Evolutionary conservation across 2,329 filamentous ascomycete species (phyloP).

Genomic region (Bisporella sp.): DNA sequence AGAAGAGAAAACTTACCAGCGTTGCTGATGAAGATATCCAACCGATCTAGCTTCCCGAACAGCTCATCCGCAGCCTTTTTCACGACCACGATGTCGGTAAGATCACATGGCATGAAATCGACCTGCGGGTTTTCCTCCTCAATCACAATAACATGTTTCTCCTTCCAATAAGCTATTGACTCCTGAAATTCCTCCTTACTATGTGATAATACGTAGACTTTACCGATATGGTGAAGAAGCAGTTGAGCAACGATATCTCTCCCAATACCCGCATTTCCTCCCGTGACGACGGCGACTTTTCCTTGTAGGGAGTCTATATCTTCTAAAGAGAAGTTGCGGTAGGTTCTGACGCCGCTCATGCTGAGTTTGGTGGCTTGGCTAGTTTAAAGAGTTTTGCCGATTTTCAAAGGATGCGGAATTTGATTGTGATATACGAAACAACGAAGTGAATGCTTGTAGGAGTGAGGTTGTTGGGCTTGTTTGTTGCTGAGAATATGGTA

Average conservation of each 20-base stretch:
- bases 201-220: conserved; percentile 1
- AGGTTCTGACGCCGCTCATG: conserved; percentile 1
- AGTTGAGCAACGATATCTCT: conserved; percentile 2
- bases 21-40: conserved; percentile 1
- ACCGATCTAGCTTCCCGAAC: not conserved
- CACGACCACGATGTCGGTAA: not conserved
- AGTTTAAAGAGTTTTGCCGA: too few species aligned
- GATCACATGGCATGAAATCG: not conserved
- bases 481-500: too few species aligned
- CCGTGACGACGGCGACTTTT: not conserved
- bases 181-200: not conserved
- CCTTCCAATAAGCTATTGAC: not conserved
- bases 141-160: not conserved
- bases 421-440: too few species aligned
- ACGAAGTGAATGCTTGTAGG: too few species aligned
- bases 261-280: not conserved
- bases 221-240: not conserved
- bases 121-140: not conserved
- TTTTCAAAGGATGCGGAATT: not conserved
- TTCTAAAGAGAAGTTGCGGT: conserved; percentile 2
- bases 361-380: not conserved
- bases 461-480: too few species aligned
- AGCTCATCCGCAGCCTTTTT: conserved; percentile 1
- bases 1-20: not conserved
- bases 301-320: not conserved